phyloP scores from a whole-genome alignment of 1,284 basidiomycete species.

The Bjerkandera adusta region DNA sequence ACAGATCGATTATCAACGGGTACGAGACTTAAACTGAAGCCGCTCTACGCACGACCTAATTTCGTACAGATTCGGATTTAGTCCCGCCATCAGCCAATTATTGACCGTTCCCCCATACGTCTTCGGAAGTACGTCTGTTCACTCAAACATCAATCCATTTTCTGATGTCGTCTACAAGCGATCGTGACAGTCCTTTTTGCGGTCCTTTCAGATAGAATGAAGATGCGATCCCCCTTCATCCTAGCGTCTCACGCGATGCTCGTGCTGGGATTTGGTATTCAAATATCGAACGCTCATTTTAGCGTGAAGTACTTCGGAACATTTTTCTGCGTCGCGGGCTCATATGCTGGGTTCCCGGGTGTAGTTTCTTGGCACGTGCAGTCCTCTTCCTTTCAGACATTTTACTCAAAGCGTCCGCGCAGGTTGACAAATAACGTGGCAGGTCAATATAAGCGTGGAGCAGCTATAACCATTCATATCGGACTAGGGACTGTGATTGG shows the following conservation, averaged over 20 bases:
- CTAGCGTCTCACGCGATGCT: slow-evolving; percentile 49
- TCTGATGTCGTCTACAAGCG: slow-evolving; percentile 32
- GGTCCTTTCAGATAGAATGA: slow-evolving; percentile 56
- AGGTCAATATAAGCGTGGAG: slow-evolving; percentile 66
- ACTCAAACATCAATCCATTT: not conserved
- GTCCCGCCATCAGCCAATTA: slow-evolving; percentile 56
- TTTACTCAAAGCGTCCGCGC: not conserved
- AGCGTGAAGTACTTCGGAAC: slow-evolving; percentile 68
- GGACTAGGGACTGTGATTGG: slow-evolving; percentile 56
- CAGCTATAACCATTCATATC: slow-evolving; percentile 60
- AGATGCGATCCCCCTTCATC: slow-evolving; percentile 60
- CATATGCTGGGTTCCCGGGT: slow-evolving; percentile 60
- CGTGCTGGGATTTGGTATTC: slow-evolving; percentile 62
- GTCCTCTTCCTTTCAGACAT: not conserved
- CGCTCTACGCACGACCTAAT: no score
- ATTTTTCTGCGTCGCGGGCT: slow-evolving; percentile 61
- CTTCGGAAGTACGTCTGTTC: slow-evolving; percentile 45
- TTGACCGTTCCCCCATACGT: slow-evolving; percentile 71
- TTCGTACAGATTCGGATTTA: slow-evolving; percentile 50
- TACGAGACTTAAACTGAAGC: no score
- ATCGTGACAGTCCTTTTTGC: slow-evolving; percentile 50
- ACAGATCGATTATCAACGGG: slow-evolving; percentile 60
- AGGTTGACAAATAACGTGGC: slow-evolving; percentile 59
- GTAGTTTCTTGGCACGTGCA: slow-evolving; percentile 59
- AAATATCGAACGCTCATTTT: slow-evolving; percentile 47